phyloP scores from a whole-genome alignment of 176 grass and related monocot species.

The Aegilops tauschii region DNA sequence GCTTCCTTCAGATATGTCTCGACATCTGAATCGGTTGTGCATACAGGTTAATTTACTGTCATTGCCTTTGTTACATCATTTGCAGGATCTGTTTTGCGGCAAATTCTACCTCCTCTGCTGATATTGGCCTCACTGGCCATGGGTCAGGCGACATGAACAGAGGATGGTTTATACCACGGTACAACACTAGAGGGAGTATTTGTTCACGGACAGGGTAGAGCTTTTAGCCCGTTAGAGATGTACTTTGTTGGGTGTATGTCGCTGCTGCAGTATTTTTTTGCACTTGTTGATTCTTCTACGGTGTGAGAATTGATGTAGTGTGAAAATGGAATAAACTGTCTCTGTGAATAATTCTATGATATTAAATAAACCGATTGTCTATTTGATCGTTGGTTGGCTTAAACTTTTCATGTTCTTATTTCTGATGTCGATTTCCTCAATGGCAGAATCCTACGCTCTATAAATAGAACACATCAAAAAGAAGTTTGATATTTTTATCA shows the following conservation, averaged over 20 bases:
- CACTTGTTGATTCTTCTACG: background rate
- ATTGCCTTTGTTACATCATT: background rate
- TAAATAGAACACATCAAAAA: background rate
- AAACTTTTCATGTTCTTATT: background rate
- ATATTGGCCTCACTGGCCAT: conserved; percentile 9
- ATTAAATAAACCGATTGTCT: background rate
- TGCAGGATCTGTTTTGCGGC: conserved; percentile 13
- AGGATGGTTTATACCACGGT: background rate
- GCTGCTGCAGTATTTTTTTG: background rate
- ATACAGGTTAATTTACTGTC: background rate
- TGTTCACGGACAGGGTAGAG: conserved; percentile 29
- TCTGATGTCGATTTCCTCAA: background rate
- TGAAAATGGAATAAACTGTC: conserved; percentile 21
- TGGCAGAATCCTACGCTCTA: background rate
- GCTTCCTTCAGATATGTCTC: background rate
- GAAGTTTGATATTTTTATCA: background rate
- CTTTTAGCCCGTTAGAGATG: conserved; percentile 20
- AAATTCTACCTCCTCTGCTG: conserved; percentile 24
- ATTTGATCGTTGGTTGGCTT: background rate
- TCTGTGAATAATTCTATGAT: conserved; percentile 23
- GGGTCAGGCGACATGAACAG: conserved; percentile 9
- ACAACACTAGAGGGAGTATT: background rate
- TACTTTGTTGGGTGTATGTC: background rate
- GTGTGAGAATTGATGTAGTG: background rate
- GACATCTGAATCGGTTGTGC: background rate